These are phyloP conservation scores for Capsella rubella DNA, from an alignment of 441 rosid species.

Conservation along the genomic window DNA sequence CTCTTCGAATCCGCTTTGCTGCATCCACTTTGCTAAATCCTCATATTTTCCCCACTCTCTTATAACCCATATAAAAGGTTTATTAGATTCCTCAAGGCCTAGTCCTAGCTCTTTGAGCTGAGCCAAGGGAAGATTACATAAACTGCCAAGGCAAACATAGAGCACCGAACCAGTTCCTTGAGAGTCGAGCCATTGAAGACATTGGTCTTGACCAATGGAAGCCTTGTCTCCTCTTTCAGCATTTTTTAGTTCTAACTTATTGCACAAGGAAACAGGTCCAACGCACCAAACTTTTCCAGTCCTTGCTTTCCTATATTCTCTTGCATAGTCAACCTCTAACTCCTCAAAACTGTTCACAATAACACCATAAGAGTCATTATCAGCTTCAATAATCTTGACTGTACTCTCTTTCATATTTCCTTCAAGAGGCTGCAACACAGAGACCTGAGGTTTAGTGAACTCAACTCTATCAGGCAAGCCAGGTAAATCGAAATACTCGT, in stretches of 20 bases:
- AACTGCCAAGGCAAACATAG: conserved; percentile 53
- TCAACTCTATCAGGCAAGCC: conserved; percentile 39
- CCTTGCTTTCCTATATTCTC: conserved; percentile 28
- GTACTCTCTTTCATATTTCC: conserved; percentile 33
- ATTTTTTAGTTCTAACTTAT: conserved; percentile 34
- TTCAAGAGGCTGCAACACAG: conserved; percentile 30
- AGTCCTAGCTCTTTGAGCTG: conserved; percentile 51
- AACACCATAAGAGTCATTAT: conserved; percentile 39
- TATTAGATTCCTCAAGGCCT: conserved; percentile 51
- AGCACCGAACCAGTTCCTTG: conserved; percentile 45
- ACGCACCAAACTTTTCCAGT: conserved; percentile 41
- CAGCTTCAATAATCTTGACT: conserved; percentile 32
- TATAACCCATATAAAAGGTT: conserved; percentile 55
- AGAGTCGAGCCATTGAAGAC: conserved; percentile 51
- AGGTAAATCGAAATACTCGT: conserved; percentile 36
- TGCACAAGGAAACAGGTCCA: conserved; percentile 42
- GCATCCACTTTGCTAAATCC: conserved; percentile 46
- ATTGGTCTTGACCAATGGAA: conserved; percentile 31
- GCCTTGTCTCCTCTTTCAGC: conserved; percentile 51
- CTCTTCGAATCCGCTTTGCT: conserved; percentile 44
- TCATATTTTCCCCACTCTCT: conserved; percentile 32
- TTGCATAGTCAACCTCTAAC: conserved; percentile 36
- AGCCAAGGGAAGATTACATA: conserved; percentile 37
- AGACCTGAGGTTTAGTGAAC: conserved; percentile 43
- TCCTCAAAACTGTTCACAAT: conserved; percentile 42